phyloP scores from a whole-genome alignment of 805 yeast species.

The Hanseniaspora guilliermondii region DNA sequence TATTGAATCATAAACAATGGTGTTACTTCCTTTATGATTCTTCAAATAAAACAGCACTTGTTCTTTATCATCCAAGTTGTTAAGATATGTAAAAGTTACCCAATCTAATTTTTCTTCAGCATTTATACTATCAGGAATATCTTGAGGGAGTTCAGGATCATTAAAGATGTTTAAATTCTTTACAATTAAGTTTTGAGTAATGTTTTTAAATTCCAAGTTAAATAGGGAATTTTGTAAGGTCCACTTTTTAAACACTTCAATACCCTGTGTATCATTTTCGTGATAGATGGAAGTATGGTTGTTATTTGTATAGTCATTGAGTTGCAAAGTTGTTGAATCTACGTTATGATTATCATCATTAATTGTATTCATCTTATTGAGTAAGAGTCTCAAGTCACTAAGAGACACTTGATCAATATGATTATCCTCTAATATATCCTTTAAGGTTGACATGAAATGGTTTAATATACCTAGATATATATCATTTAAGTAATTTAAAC shows the following conservation, averaged over 20 bases:
- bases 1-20: not conserved
- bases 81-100: slow-evolving; percentile 7
- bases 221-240: not conserved
- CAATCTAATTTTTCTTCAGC: not conserved
- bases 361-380: not conserved
- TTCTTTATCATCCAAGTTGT: not conserved
- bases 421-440: not conserved
- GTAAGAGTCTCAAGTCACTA: not conserved
- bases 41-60: not conserved
- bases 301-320: slow-evolving; percentile 4
- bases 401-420: not conserved
- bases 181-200: not conserved
- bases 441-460: not conserved
- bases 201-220: not conserved
- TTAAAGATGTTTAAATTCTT: not conserved
- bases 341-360: not conserved
- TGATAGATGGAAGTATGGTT: not conserved
- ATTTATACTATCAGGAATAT: not conserved
- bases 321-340: slow-evolving; percentile 4
- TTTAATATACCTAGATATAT: not conserved
- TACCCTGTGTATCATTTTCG: slow-evolving; percentile 4
- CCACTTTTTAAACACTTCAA: slow-evolving; percentile 10
- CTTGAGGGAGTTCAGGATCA: not conserved
- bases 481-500: slow-evolving; percentile 1
- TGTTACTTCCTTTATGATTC: not conserved